Evolutionary conservation across 257 asterid genomes (phyloP), one percentile per base, ranked within the genome.

Genomic region (Nicotiana attenuata): DNA sequence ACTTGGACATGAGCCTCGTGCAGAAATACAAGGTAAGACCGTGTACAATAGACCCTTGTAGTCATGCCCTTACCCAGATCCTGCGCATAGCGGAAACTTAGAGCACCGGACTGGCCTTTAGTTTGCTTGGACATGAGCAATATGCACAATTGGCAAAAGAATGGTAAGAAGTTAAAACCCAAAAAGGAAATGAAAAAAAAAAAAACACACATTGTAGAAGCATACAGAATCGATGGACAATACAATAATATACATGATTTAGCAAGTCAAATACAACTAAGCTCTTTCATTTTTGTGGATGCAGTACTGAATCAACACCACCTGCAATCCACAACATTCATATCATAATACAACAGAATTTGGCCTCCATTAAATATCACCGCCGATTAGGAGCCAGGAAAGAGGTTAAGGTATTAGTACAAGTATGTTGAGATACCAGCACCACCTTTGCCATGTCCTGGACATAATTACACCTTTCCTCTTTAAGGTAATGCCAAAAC

Each of bases 181-280:
- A 17, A 2, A 38, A 20, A 4, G 7, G 76, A 10, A 33, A 65
- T 7, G 22, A 0, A 31, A 13, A 19, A 8, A 2, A 68, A 57
- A 28, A 14, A n/a, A n/a, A n/a, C n/a, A 1, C 16, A 10, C 66
- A 60, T 22, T 11, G 22, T 60, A 60, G 65, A 60, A 60, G 22
- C 66, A 60, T 60, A 59, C 14, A 60, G 66, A 60, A 60, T 22
- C 24, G 22, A 8, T 60, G 66, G 66, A 22, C 24, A 57, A 73
- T 47, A 73, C 41, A 73, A 53, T 52, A 28, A 35, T 19, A 3
- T 63, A 73, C 83, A 80, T 19, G 41, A 78, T 80, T 61, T 59
- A 59, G 69, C 83, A 65, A 85, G 83, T 75, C 65, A 81, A 56
- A 65, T 47, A 66, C 31, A 55, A 79, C 84, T 81, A 80, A 52